Base-by-base conservation (phyloP, 345 rosid species). In the Chamaenerion angustifolium region DNA sequence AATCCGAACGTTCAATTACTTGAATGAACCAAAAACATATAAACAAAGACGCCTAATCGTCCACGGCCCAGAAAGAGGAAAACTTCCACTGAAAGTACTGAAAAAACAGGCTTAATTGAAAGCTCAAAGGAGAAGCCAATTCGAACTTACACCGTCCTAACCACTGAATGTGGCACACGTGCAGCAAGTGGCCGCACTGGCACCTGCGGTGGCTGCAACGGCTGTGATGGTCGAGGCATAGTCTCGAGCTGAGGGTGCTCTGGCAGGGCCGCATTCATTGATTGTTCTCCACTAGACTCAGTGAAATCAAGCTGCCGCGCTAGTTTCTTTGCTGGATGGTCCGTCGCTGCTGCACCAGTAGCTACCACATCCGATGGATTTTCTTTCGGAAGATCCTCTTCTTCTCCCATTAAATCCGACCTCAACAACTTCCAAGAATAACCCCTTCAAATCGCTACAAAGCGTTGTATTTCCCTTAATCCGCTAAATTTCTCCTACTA, bases 251-350 rank as follows among this genome's bases (percentile, higher is more conserved):
- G 76, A 45, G 77, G 79, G 46, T 77, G 80, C 48, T 81, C 82
- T 12, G 81, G 88, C 31, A 75, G 56, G 40, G 48, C 71, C 56
- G 56, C 69, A 58, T 62, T 64, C 8, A 65, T 67, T 16, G 64
- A 16, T 40, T 50, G 57, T 61, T 59, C 68, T 49, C 58, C 73
- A 42, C 71, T 44, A 55, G 64, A 63, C 31, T 67, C 77, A 40
- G 95, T 82, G 74, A 92, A 92, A 81, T 87, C 94, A 51, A 92
- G 94, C 72, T 92, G 98, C 77, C 96, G 59, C 0, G 90, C 98
- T 4, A 81, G 81, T 72, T 72, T 83, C 81, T 76, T 83, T 11
- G 75, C 63, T 55, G 88, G 85, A n/a, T 60, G 44, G 16, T 68
- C 74, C 45, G 46, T 59, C 12, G 37, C 42, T 31, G 46, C 52